These are phyloP conservation scores for Globisporangium alternatum DNA, from an alignment of 352 stramenopile genomes.

Conservation along the genomic window DNA sequence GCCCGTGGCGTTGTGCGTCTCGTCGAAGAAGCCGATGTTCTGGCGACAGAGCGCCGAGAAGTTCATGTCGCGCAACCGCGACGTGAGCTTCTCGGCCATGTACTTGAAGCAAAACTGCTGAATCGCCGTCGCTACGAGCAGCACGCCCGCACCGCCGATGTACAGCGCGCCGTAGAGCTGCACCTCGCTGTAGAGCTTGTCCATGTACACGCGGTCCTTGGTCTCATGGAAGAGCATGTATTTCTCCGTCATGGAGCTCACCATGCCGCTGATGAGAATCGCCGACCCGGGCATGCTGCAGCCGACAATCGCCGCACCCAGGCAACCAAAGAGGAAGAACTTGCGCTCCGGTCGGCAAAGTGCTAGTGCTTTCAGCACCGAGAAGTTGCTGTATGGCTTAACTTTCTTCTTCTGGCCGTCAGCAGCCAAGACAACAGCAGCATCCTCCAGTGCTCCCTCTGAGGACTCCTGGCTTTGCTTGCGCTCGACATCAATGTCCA, in stretches of 20 bases:
- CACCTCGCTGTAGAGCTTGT: conserved; percentile 26
- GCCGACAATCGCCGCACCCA: conserved; percentile 31
- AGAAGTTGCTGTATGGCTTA: conserved; percentile 19
- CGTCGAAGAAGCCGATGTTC: conserved; percentile 72
- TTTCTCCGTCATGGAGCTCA: conserved; percentile 30
- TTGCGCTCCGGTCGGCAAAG: conserved; percentile 34
- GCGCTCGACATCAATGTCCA: neutral
- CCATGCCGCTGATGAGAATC: conserved; percentile 33
- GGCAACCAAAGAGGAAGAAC: conserved; percentile 31
- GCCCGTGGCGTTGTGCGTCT: conserved; percentile 40
- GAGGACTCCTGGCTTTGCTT: neutral
- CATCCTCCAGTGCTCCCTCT: neutral
- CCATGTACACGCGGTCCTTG: conserved; percentile 18
- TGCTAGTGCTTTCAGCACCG: conserved; percentile 26
- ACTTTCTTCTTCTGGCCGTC: neutral
- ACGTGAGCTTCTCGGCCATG: conserved; percentile 51
- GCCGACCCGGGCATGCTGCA: conserved; percentile 29
- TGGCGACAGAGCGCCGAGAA: conserved; percentile 46
- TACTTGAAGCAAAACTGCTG: conserved; percentile 47
- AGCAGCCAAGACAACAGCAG: neutral
- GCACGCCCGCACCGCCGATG: conserved; percentile 24
- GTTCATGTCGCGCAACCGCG: conserved; percentile 40
- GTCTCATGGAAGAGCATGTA: conserved; percentile 28
- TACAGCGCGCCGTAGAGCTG: conserved; percentile 30
- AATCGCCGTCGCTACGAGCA: conserved; percentile 28